Evolutionary conservation across 805 yeast species (phyloP), one percentile per base, ranked within the genome.

Genomic region (Yarrowia keelungensis): DNA sequence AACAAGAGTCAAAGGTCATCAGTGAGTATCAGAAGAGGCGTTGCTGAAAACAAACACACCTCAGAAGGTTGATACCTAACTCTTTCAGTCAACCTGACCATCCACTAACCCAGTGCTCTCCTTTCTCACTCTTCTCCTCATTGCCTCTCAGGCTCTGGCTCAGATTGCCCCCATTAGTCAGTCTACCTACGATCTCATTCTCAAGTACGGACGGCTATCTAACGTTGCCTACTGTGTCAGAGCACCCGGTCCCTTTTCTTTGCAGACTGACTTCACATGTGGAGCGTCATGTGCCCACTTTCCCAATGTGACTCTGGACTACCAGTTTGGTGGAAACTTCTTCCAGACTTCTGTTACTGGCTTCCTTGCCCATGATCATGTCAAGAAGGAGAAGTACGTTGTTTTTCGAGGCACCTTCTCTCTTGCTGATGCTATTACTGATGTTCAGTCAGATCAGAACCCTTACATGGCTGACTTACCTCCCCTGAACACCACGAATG

Each of bases 381-480:
- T 16, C 12, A 43, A 35, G 19, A 58, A 58, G 16, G 64, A 58
- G n/a, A 58, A 58, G 11, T 58, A 58, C 26, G 16, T 58, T 12
- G 50, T 58, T 12, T 58, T 58, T 22, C 49, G 64, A 41, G 64
- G 64, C 43, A 58, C 64, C 5, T 58, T 58, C 19, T 42, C 50
- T 1, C 32, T 58, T 1, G 50, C 64, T 3, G 64, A 58, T 32
- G 64, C 64, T 11, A 16, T 32, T 35, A 32, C 64, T 1, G 64
- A 58, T 32, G 42, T 47, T 7, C 8, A 7, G 0, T 43, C 42
- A 2, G 26, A 26, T n/a, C 47, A 58, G 12, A 12, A 35, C 4
- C 64, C 64, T 8, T 58, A 43, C 41, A 8, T 58, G 41, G 41
- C 64, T n/a, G 41, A 32, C 14, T 42, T 58, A 3, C 64, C 64